A percentile compares a stretch with the other conserved stretches of the same genome.
phyloP scores from a whole-genome alignment of 306 rosid species.

The Oemleria cerasiformis region DNA sequence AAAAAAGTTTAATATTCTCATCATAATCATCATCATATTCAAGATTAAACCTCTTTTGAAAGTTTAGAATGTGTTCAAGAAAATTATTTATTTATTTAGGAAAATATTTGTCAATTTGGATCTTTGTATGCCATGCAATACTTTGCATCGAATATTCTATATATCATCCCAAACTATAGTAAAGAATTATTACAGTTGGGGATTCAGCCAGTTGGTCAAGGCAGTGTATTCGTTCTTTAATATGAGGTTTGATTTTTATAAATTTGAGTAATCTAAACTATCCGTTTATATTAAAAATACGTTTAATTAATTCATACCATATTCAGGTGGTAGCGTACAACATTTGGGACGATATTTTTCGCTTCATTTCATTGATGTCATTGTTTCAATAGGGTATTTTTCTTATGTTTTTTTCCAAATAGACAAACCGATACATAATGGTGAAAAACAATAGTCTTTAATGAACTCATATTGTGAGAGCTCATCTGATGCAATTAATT shows the following conservation, averaged over 20 bases:
- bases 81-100: constrained; percentile 27
- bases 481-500: constrained; percentile 19
- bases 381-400: not conserved
- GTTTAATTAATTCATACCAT: not conserved
- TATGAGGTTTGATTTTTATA: not conserved
- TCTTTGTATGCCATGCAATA: constrained; percentile 36
- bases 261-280: not conserved
- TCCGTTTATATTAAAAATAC: not conserved
- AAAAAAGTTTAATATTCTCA: constrained; percentile 31
- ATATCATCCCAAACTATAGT: constrained; percentile 29
- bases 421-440: not conserved
- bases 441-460: not conserved
- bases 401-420: constrained; percentile 8
- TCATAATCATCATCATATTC: not conserved
- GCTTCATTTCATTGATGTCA: not conserved
- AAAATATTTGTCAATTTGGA: constrained; percentile 43
- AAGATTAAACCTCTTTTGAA: constrained; percentile 30
- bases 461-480: constrained; percentile 6
- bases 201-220: not conserved
- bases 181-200: not conserved
- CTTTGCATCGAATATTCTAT: constrained; percentile 32
- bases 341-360: not conserved
- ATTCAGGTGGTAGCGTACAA: not conserved
- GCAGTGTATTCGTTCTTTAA: not conserved
- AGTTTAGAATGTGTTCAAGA: constrained; percentile 38